Conservation (phyloP, 345 rosid species). For the Aquilaria malaccensis region DNA sequence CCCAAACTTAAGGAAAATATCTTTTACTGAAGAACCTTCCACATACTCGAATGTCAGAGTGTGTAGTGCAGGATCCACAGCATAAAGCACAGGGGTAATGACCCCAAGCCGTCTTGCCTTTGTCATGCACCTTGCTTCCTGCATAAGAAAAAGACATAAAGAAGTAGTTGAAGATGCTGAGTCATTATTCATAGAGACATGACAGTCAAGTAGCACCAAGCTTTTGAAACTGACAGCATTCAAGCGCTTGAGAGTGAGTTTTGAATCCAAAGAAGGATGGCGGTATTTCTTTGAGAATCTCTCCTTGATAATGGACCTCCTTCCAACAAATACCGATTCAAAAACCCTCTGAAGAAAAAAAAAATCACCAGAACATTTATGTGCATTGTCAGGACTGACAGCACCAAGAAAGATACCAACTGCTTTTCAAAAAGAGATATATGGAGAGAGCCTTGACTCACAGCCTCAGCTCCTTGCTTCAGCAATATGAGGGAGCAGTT, state of each 20-base stretch:
- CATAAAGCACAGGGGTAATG: conserved; percentile 65
- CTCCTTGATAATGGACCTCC: conserved; percentile 67
- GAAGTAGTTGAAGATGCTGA: background rate
- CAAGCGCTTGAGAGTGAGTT: conserved; percentile 72
- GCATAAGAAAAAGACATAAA: conserved; percentile 14
- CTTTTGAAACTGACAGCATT: conserved; percentile 63
- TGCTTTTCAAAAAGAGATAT: background rate
- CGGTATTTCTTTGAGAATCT: conserved; percentile 95
- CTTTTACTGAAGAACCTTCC: conserved; percentile 77
- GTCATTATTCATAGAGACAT: background rate
- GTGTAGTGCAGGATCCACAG: conserved; percentile 63
- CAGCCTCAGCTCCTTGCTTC: conserved; percentile 88
- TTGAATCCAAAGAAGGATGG: conserved; percentile 82
- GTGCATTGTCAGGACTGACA: too few relatives aligned
- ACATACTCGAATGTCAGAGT: conserved; percentile 79
- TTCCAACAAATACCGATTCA: conserved; percentile 71
- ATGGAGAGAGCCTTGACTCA: conserved; percentile 21
- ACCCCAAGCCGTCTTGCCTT: conserved; percentile 92
- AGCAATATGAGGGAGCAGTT: conserved; percentile 35
- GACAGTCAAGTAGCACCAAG: background rate
- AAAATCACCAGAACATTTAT: background rate
- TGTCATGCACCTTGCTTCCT: conserved; percentile 98
- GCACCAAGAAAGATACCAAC: too few relatives aligned
- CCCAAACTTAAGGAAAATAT: conserved; percentile 72
- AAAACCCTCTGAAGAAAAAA: conserved; percentile 58